Conservation (phyloP, 768 basidiomycete species). For the Dacryopinax spathularia region DNA sequence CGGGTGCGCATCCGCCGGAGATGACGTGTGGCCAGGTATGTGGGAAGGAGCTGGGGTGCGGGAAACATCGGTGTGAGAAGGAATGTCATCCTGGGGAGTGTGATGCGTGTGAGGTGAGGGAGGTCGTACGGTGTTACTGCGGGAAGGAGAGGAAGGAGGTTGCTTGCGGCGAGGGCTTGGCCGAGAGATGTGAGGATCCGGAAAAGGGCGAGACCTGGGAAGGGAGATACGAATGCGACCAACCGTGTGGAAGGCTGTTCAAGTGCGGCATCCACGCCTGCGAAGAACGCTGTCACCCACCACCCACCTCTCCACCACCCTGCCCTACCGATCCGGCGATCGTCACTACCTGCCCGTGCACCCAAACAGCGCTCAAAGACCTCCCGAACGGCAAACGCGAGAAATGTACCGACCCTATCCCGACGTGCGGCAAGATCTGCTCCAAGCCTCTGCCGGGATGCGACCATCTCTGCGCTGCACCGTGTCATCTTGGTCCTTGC, state of each 20-base stretch:
- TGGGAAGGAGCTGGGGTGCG: conserved; percentile 19
- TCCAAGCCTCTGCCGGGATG: conserved; percentile 50
- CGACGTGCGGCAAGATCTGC: conserved; percentile 61
- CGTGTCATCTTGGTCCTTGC: conserved; percentile 68
- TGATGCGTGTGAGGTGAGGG: conserved; percentile 41
- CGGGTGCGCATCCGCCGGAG: conserved; percentile 12
- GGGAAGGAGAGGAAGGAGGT: conserved; percentile 48
- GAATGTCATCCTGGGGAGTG: conserved; percentile 71
- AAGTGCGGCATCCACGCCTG: conserved; percentile 71
- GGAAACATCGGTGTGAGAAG: conserved; percentile 47
- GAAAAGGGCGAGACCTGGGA: conserved; percentile 39
- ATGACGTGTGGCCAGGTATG: conserved; percentile 49
- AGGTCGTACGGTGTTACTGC: conserved; percentile 61
- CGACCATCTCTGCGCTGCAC: conserved; percentile 51
- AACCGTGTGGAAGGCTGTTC: conserved; percentile 34
- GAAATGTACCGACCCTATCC: conserved; percentile 60
- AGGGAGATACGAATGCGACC: conserved; percentile 49
- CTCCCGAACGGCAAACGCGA: conserved; percentile 19
- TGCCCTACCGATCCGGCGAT: conserved; percentile 63
- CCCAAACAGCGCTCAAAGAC: conserved; percentile 38
- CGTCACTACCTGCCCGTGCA: conserved; percentile 72
- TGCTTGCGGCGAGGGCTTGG: conserved; percentile 51
- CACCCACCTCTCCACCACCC: conserved; percentile 36
- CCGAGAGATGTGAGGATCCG: conserved; percentile 27
- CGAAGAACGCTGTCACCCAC: conserved; percentile 59